Percentiles rank a stretch among this genome's conserved stretches.
Evolutionary conservation across 2,329 filamentous ascomycete genomes (phyloP).

Genomic region (Colletotrichum gigasporum): DNA sequence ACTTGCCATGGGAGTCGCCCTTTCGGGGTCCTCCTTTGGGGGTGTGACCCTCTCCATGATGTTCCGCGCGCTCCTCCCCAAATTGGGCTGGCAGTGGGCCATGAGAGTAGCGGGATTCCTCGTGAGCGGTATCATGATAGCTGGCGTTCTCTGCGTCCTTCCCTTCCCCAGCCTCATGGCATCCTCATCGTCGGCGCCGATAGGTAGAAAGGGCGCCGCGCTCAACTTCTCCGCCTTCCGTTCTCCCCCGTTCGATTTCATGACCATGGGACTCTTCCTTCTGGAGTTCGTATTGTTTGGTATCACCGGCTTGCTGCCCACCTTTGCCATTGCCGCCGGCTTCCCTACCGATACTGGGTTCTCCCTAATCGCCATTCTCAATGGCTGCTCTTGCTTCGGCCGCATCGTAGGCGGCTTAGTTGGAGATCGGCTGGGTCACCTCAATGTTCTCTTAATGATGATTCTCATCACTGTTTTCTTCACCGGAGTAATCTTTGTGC

Average conservation of each 20-base stretch:
- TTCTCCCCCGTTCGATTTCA: conserved; percentile 50
- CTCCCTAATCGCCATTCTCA: conserved; percentile 54
- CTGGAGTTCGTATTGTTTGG: conserved; percentile 60
- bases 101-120: conserved; percentile 43
- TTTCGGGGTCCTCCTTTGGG: conserved; percentile 37
- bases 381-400: conserved; percentile 52
- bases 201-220: neutral
- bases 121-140: conserved; percentile 37
- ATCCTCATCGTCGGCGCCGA: neutral
- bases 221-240: conserved; percentile 52
- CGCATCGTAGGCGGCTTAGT: conserved; percentile 53
- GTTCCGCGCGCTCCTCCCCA: conserved; percentile 40
- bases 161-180: conserved; percentile 38
- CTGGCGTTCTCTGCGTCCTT: conserved; percentile 45
- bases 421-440: conserved; percentile 53
- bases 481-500: conserved; percentile 54
- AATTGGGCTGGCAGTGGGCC: conserved; percentile 45
- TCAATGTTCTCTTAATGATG: conserved; percentile 52
- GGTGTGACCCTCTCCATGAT: conserved; percentile 45
- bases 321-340: conserved; percentile 48
- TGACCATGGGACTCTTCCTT: conserved; percentile 52
- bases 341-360: conserved; percentile 50
- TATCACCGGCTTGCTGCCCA: conserved; percentile 55
- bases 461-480: conserved; percentile 47
- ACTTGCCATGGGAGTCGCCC: conserved; percentile 37